Percentiles rank a stretch among this genome's conserved stretches.
These are phyloP conservation scores for Diutina rugosa DNA, from an alignment of 1,139 yeast species.

Conservation along the genomic window DNA sequence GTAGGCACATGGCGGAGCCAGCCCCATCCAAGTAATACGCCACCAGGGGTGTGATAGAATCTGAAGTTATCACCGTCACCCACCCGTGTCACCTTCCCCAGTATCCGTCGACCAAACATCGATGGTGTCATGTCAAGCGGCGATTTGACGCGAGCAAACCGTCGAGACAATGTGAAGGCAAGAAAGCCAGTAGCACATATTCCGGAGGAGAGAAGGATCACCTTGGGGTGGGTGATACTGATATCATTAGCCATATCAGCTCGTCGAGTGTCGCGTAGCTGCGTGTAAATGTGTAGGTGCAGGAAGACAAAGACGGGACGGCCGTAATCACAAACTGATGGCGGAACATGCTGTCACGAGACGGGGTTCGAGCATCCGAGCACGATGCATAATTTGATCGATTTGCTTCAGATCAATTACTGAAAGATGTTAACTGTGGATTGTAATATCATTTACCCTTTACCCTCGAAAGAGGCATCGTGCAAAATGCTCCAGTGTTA, in stretches of 20 bases:
- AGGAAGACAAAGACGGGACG: neutral
- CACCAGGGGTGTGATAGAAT: conserved; percentile 91
- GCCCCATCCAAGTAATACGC: conserved; percentile 81
- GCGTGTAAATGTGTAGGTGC: neutral
- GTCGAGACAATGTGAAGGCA: neutral
- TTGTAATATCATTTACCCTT: too few species aligned
- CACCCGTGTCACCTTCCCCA: conserved; percentile 79
- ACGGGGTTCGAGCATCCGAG: too few species aligned
- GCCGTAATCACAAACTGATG: too few species aligned
- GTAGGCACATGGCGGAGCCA: conserved; percentile 53
- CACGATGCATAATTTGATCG: too few species aligned
- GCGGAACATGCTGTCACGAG: too few species aligned
- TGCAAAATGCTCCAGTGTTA: too few species aligned
- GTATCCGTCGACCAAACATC: conserved; percentile 14
- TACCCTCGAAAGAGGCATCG: too few species aligned
- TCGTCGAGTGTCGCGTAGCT: neutral
- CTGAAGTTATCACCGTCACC: conserved; percentile 97
- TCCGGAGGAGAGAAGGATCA: neutral
- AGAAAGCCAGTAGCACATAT: neutral
- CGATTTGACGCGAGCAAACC: neutral
- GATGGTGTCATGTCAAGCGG: neutral
- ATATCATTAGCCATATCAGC: neutral
- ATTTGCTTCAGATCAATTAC: too few species aligned
- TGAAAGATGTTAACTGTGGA: too few species aligned
- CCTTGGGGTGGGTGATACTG: neutral